Evolutionary conservation across 1,139 yeast species (phyloP).

Genomic region (Blastobotrys proliferans): DNA sequence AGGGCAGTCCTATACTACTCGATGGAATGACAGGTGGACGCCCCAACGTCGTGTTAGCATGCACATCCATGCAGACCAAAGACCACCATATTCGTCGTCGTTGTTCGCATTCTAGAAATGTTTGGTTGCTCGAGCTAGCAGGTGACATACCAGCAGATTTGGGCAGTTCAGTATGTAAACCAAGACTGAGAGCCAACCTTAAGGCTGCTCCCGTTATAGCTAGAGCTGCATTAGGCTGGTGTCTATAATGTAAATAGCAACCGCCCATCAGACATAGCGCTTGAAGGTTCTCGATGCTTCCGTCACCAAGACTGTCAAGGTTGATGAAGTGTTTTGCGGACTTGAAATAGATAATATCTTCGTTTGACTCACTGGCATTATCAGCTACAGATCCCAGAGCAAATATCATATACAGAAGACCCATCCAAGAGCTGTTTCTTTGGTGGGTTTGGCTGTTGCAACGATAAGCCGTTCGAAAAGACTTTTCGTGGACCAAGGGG

Average conservation of each 20-base stretch:
- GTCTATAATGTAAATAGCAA: slow-evolving; percentile 4
- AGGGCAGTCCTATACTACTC: not conserved
- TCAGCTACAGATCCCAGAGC: slow-evolving; percentile 2
- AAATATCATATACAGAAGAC: slow-evolving; percentile 1
- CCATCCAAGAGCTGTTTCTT: not conserved
- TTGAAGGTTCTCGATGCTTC: slow-evolving; percentile 1
- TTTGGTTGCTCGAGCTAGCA: not conserved
- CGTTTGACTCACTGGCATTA: not conserved
- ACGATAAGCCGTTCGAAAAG: not conserved
- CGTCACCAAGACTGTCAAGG: slow-evolving; percentile 1
- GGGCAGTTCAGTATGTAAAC: not conserved
- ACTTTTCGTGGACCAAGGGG: not conserved
- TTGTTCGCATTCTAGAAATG: not conserved
- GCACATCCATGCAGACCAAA: slow-evolving; percentile 2
- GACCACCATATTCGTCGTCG: slow-evolving; percentile 1
- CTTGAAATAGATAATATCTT: slow-evolving; percentile 1
- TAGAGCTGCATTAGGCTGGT: slow-evolving; percentile 4
- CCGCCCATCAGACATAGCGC: slow-evolving; percentile 3
- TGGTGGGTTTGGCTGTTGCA: not conserved
- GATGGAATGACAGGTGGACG: not conserved
- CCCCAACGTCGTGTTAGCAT: not conserved
- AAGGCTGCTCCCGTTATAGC: slow-evolving; percentile 3
- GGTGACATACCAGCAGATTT: not conserved
- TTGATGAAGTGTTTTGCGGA: not conserved
- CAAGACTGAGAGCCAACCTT: not conserved